A percentile compares a stretch with the other conserved stretches of the same genome.
phyloP scores from a whole-genome alignment of 805 yeast genomes.

The Candida easanensis region DNA sequence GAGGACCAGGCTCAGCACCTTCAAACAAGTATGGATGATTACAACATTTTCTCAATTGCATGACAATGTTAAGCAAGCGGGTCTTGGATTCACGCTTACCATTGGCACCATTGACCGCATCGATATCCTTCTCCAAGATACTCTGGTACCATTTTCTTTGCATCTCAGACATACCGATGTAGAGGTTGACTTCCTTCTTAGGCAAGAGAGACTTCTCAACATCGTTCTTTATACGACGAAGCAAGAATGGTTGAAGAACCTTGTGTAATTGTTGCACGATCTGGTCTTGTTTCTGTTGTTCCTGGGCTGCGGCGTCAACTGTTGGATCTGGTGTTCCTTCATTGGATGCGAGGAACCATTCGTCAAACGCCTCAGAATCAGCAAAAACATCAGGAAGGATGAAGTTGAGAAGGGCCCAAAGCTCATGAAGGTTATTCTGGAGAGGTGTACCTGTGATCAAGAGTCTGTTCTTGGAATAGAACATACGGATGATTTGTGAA shows the following conservation, averaged over 20 bases:
- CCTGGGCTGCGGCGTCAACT: constrained; percentile 36
- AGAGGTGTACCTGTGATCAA: constrained; percentile 81
- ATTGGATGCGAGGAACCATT: constrained; percentile 53
- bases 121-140: constrained; percentile 74
- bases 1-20: constrained; percentile 91
- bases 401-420: constrained; percentile 79
- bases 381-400: constrained; percentile 76
- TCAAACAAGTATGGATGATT: constrained; percentile 83
- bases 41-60: constrained; percentile 84
- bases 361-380: constrained; percentile 69
- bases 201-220: constrained; percentile 80
- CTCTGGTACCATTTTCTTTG: constrained; percentile 77
- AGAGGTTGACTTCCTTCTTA: constrained; percentile 69
- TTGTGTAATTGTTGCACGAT: constrained; percentile 71
- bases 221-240: constrained; percentile 75
- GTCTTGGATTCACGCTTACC: constrained; percentile 77
- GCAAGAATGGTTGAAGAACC: constrained; percentile 69
- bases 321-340: constrained; percentile 30
- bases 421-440: constrained; percentile 74
- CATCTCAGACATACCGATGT: constrained; percentile 76
- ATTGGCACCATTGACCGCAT: constrained; percentile 80
- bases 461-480: constrained; percentile 65
- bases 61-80: constrained; percentile 70
- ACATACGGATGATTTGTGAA: constrained; percentile 72
- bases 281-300: constrained; percentile 38